Base-by-base conservation (phyloP, 2,329 filamentous ascomycete species). In the Orbilia ellipsospora region DNA sequence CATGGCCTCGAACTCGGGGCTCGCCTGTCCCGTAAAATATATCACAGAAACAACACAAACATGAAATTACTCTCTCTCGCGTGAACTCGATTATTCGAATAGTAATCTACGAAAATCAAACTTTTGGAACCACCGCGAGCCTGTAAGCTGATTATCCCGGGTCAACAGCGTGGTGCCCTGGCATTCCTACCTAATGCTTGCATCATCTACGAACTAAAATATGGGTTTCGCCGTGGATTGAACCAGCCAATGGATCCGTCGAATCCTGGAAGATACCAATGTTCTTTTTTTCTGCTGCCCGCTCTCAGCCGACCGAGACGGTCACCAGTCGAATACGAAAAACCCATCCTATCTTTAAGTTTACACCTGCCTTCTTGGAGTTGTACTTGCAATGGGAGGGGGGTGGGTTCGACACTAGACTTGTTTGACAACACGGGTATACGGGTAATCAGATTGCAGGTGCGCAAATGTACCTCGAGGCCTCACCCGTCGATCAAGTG, bases 31-130 rank as follows among this genome's bases (percentile, higher is more conserved):
- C 18, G 4, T 18, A 13, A 48, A 31, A 16, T 61, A 8, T 61
- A 31, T 7, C 40, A 61, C 57, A 48, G 42, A 13, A 45, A 50
- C 57, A 61, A 61, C 57, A 50, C 57, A 50, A 36, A n/a, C 23
- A n/a, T 23, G 16, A 10, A 15, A 12, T 15, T 18, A 12, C n/a
- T 59, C 23, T 13, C 20, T 16, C 15, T 23, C n/a, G 16, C n/a
- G 16, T 26, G 48, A 36, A 36, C 5, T 1, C 3, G 10, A 36
- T 36, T 36, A 36, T 15, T 44, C 1, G 55, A 15, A 61, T 28
- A 61, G 15, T 61, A 61, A 61, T 61, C 44, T 6, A 61, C 16
- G 8, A 31, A 36, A 13, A 20, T 18, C n/a, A 20, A 52, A 13
- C 13, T 18, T 18, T 36, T 44, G 57, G 57, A 36, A 36, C 31